Evolutionary conservation across 2,329 filamentous ascomycete genomes (phyloP), one percentile per base, ranked within the genome.

Genomic region (Sporothrix variecibatus): DNA sequence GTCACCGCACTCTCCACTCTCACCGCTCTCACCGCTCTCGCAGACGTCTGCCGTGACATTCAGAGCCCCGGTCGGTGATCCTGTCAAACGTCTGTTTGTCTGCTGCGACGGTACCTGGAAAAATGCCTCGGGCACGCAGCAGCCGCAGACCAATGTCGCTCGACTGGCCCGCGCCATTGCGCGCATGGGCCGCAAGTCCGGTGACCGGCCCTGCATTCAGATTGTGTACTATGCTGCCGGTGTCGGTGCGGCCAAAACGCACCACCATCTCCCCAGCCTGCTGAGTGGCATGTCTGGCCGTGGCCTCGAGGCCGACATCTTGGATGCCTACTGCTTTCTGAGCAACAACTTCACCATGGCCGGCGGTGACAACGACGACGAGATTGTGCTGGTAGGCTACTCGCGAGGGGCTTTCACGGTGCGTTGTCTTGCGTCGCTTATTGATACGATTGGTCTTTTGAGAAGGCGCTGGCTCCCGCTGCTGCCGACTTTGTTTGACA

Each of bases 61-160:
- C 15, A 17, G 43, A 20, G 43, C 15, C 15, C 43, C 43, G 2
- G 15, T 49, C 15, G 43, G 51, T 6, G 51, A 53, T 26, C 23
- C 56, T 11, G 11, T 17, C 12, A 60, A 60, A 34, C 60, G 60
- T 3, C 60, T 64, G 5, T 64, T 64, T 60, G 56, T 60, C 28
- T 60, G 56, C 56, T 60, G 56, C 12, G 56, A 60, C 56, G 56
- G 56, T 5, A 60, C 56, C n/a, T 60, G 56, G 56, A 60, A 60
- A 12, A 60, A 60, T 17, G 56, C 56, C 26, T 60, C 56, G 11
- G 56, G 56, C 56, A 31, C 56, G 3, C 56, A 60, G 11, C 26
- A 60, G 56, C 56, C 56, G 28, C 56, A 60, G 28, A 60, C 56
- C 23, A 60, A 60, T 20, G 56, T 60, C 26, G 56, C 56, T 1